A percentile compares a stretch with the other conserved stretches of the same genome.
phyloP scores from a whole-genome alignment of 257 asterid genomes.

The Capsicum baccatum region DNA sequence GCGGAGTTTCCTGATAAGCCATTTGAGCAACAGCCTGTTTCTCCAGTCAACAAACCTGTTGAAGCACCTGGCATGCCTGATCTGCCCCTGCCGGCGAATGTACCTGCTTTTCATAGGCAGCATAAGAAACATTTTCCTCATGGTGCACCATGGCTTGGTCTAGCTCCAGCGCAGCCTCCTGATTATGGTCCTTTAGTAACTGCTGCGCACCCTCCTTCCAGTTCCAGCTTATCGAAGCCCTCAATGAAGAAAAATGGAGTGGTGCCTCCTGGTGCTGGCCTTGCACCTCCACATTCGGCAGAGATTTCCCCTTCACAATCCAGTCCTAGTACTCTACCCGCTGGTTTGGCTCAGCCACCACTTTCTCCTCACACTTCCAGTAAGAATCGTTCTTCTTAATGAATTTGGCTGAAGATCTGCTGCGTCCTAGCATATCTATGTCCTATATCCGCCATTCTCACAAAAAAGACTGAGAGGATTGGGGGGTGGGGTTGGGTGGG shows the following conservation, averaged over 20 bases:
- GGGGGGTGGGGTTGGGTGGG: not conserved
- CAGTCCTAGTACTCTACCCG: conserved; percentile 60
- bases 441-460: conserved; percentile 6
- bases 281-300: conserved; percentile 50
- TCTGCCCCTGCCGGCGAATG: conserved; percentile 48
- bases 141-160: conserved; percentile 49
- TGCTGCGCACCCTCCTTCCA: conserved; percentile 59
- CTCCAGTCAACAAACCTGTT: conserved; percentile 45
- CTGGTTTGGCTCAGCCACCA: conserved; percentile 87
- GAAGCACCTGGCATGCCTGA: conserved; percentile 44
- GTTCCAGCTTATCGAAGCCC: conserved; percentile 55
- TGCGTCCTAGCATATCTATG: not conserved
- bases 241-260: conserved; percentile 58
- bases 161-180: conserved; percentile 53
- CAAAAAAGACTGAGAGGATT: not conserved
- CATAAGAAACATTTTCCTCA: conserved; percentile 42
- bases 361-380: conserved; percentile 77
- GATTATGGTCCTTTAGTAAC: conserved; percentile 60
- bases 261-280: conserved; percentile 48
- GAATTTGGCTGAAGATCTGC: not conserved
- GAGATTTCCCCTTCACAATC: conserved; percentile 66
- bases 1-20: conserved; percentile 47
- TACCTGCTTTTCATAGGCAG: conserved; percentile 46
- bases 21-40: conserved; percentile 42
- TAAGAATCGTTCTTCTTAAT: conserved; percentile 41